Evolutionary conservation across 331 rosid genomes (phyloP), one percentile per base, ranked within the genome.

Genomic region (Malus hybrid): DNA sequence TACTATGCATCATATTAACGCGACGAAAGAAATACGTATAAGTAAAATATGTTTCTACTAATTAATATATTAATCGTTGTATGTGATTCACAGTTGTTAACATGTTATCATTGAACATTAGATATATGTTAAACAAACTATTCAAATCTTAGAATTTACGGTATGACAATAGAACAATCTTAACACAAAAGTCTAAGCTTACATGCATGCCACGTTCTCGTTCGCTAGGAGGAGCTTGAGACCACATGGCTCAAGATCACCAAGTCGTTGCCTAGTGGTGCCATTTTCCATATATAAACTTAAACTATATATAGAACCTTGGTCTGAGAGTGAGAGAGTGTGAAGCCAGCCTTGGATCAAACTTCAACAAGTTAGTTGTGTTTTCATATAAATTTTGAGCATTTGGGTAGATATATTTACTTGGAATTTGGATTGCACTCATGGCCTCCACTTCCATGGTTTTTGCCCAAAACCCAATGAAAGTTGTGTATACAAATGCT

Each of bases 391-490:
- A 28, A 3, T 3, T 44, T 30, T 19, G 63, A 6, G 57, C 20
- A 52, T 52, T 52, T 18, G 64, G 6, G 22, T 56, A 7, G 32
- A 24, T 32, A 36, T 68, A 61, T 56, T 63, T 68, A 74, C 76
- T 83, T 70, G 80, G 83, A 82, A 66, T 65, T 83, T 76, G 85
- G 77, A 82, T 52, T 81, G 58, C 72, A 77, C 86, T 88, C 88
- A 63, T 82, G 88, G 78, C 84, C 69, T 85, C 89, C 91, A 85
- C 84, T 73, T 24, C 70, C 85, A 30, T 64, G 52, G 70, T 28
- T 29, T 44, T 80, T 74, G 81, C 66, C 75, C 91, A 79, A 79
- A 32, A 63, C 65, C 84, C 84, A 1, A 83, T 63, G 73, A 55
- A 60, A 26, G 16, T 22, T 20, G 8, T n/a, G 42, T 3, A 42